Percentiles rank a stretch among this genome's conserved stretches.
Evolutionary conservation across 176 grass and related monocot species (phyloP).

Genomic region (Oryza meyeriana): DNA sequence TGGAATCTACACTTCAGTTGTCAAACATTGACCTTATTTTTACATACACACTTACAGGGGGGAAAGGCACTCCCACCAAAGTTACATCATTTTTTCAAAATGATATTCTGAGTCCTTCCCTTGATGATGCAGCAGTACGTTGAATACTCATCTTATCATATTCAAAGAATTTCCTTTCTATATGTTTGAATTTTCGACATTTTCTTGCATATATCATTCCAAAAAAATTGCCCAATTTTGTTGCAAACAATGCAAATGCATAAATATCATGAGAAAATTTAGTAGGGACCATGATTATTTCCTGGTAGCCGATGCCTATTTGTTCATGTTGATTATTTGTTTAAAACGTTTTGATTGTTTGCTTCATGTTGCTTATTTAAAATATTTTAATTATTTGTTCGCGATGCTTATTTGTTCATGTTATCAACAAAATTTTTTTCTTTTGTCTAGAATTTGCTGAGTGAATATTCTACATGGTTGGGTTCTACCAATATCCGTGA

Average conservation of each 20-base stretch:
- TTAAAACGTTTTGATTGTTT: not conserved
- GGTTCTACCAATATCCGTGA: slow-evolving; percentile 67
- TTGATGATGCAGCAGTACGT: slow-evolving; percentile 68
- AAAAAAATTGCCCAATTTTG: slow-evolving; percentile 9
- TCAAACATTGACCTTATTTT: slow-evolving; percentile 95
- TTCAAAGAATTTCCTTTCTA: not conserved
- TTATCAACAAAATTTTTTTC: slow-evolving; percentile 8
- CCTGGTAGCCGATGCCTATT: not conserved
- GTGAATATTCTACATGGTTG: slow-evolving; percentile 77
- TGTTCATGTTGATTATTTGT: not conserved
- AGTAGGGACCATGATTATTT: not conserved
- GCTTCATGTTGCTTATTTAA: not conserved
- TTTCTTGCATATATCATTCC: not conserved
- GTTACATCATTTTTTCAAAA: slow-evolving; percentile 68
- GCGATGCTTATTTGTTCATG: slow-evolving; percentile 27
- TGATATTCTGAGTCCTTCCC: slow-evolving; percentile 77
- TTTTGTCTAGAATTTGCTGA: slow-evolving; percentile 60
- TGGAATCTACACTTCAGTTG: slow-evolving; percentile 80
- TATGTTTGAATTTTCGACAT: slow-evolving; percentile 27
- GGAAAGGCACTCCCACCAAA: slow-evolving; percentile 44
- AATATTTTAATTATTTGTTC: slow-evolving; percentile 11
- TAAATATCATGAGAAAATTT: not conserved
- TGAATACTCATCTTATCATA: slow-evolving; percentile 7
- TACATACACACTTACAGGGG: slow-evolving; percentile 67
- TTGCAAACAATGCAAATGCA: not conserved